These are phyloP conservation scores for Melaleuca quinquenervia DNA, from an alignment of 345 rosid genomes.

Conservation along the genomic window DNA sequence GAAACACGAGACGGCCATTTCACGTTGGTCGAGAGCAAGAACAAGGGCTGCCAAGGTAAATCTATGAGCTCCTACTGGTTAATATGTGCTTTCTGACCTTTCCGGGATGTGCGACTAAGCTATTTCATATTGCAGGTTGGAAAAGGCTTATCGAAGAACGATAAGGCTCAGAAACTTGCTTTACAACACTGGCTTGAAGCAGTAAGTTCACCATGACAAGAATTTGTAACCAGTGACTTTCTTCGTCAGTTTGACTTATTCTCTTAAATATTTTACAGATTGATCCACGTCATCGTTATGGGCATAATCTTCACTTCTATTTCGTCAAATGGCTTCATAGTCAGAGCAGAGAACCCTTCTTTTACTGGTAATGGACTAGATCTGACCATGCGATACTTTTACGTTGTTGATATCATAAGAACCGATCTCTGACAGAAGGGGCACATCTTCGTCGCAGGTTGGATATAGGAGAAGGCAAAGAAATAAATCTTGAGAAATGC, in stretches of 20 bases:
- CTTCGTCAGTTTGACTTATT: neutral
- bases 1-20: constrained; percentile 88
- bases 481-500: constrained; percentile 74
- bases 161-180: constrained; percentile 72
- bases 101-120: constrained; percentile 1
- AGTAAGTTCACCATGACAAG: constrained; percentile 29
- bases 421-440: neutral
- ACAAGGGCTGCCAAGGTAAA: constrained; percentile 69
- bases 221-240: neutral
- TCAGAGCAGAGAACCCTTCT: constrained; percentile 91
- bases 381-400: neutral
- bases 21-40: constrained; percentile 95
- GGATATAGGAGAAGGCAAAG: constrained; percentile 94
- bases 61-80: neutral
- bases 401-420: neutral
- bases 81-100: neutral
- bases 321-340: constrained; percentile 62
- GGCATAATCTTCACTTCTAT: constrained; percentile 84
- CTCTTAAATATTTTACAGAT: constrained; percentile 30
- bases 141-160: constrained; percentile 91
- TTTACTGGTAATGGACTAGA: constrained; percentile 62
- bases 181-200: constrained; percentile 98
- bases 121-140: constrained; percentile 25
- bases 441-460: constrained; percentile 35
- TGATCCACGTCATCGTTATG: constrained; percentile 93